phyloP scores from a whole-genome alignment of 116 monocot genomes.

The Thalassia testudinum region DNA sequence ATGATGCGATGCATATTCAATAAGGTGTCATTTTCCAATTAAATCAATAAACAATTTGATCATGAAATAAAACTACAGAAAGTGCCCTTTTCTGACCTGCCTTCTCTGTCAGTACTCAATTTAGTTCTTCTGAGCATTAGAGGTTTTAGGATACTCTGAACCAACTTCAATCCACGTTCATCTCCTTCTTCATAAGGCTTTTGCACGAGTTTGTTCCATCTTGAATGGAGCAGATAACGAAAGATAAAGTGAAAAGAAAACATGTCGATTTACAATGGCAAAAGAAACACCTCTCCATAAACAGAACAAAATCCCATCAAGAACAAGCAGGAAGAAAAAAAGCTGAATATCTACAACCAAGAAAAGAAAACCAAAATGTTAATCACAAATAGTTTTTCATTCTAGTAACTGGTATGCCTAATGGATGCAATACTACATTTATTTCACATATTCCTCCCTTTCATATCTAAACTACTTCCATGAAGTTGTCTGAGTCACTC shows the following conservation, averaged over 20 bases:
- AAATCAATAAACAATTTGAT: background rate
- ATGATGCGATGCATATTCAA: too few relatives aligned
- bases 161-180: slow-evolving; percentile 69
- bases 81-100: slow-evolving; percentile 23
- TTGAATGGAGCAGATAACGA: slow-evolving; percentile 4
- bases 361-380: too few relatives aligned
- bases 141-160: slow-evolving; percentile 70
- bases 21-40: background rate
- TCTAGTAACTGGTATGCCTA: too few relatives aligned
- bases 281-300: too few relatives aligned
- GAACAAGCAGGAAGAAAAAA: too few relatives aligned
- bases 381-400: too few relatives aligned
- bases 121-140: slow-evolving; percentile 98
- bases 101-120: slow-evolving; percentile 70
- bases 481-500: too few relatives aligned
- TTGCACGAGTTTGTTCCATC: slow-evolving; percentile 96
- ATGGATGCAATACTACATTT: too few relatives aligned
- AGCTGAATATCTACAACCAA: background rate
- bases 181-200: slow-evolving; percentile 90
- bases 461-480: too few relatives aligned
- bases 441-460: too few relatives aligned
- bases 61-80: background rate
- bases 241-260: background rate
- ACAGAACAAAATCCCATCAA: too few relatives aligned
- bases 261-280: too few relatives aligned